These are phyloP conservation scores for Eucalyptus fibrosa DNA, from an alignment of 345 rosid species.

Conservation along the genomic window DNA sequence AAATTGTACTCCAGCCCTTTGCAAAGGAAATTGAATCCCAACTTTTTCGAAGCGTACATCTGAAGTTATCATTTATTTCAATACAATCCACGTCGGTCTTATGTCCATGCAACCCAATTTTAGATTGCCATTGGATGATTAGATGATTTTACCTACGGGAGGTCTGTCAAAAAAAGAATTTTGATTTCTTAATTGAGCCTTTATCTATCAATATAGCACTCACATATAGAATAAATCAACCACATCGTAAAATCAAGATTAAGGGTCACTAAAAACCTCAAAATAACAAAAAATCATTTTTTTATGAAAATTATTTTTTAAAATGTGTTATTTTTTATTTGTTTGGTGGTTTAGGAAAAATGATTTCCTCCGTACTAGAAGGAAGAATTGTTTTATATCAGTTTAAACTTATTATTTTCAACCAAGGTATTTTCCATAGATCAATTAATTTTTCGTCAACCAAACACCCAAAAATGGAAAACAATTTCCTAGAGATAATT, in stretches of 20 bases:
- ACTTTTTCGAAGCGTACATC: not conserved
- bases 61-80: not conserved
- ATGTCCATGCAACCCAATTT: not conserved
- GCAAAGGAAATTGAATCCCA: not conserved
- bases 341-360: no score
- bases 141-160: not conserved
- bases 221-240: not conserved
- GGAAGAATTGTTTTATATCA: not conserved
- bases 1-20: not conserved
- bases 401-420: no score
- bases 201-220: not conserved
- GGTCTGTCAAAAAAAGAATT: not conserved
- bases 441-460: not conserved
- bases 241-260: not conserved
- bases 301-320: no score
- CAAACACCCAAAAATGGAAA: not conserved
- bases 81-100: not conserved
- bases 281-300: no score
- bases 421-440: no score
- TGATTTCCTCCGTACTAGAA: no score
- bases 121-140: not conserved
- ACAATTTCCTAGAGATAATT: not conserved
- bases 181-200: not conserved
- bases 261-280: not conserved
- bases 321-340: no score